A percentile compares a stretch with the other conserved stretches of the same genome.
These are phyloP conservation scores for Purshia tridentata DNA, from an alignment of 306 rosid species.

Conservation along the genomic window DNA sequence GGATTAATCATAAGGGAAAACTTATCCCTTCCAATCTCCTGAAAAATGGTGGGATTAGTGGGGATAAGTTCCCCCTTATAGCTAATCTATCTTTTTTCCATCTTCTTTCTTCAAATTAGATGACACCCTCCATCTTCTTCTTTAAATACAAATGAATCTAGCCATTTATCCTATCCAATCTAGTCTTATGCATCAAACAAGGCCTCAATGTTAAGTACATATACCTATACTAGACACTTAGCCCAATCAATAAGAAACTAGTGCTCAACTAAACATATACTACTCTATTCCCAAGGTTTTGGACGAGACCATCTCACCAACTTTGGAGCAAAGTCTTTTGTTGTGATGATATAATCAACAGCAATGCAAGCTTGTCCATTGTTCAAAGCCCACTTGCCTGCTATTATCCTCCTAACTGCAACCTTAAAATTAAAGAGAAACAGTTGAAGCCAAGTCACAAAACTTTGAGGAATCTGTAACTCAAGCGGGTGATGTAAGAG, in stretches of 20 bases:
- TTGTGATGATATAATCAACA: slow-evolving; percentile 75
- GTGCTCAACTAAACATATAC: neutral
- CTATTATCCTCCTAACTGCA: slow-evolving; percentile 65
- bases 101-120: too few species aligned
- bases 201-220: neutral
- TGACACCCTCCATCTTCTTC: too few species aligned
- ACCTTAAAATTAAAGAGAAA: slow-evolving; percentile 43
- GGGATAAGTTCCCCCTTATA: too few species aligned
- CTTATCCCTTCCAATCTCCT: too few species aligned
- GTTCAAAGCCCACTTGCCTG: slow-evolving; percentile 81
- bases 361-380: slow-evolving; percentile 83
- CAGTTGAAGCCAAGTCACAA: neutral
- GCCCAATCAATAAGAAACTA: neutral
- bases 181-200: too few species aligned
- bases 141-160: too few species aligned
- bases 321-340: slow-evolving; percentile 63
- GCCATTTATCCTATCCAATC: too few species aligned
- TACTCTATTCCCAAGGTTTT: neutral
- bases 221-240: neutral
- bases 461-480: neutral
- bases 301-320: slow-evolving; percentile 44
- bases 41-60: too few species aligned
- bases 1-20: too few species aligned
- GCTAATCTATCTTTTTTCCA: too few species aligned
- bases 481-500: neutral